Base-by-base conservation (phyloP, 2,329 filamentous ascomycete species). In the Colletotrichum musicola region DNA sequence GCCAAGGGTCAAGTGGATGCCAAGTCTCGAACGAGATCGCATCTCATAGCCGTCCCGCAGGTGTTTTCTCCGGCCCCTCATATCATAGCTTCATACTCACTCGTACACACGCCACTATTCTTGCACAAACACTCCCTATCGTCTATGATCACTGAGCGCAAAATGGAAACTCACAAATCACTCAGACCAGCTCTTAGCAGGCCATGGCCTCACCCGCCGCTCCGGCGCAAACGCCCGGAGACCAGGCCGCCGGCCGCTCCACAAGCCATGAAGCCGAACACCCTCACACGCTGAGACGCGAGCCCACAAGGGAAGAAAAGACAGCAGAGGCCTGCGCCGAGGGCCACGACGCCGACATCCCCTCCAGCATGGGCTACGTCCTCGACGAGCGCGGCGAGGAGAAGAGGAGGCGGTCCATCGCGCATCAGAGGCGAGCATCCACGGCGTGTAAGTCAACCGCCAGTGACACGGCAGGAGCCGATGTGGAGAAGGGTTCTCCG, bases 321-420 rank as follows among this genome's bases (percentile, higher is more conserved):
- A 77, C 77, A n/a, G 77, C 73, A 27, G 79, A 82, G 64, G 82
- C 83, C 13, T 71, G 78, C 5, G 81, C 81, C 55, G 83, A 84
- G 64, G 83, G 82, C 6, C 83, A 85, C 71, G 83, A 85, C 62
- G 84, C 84, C 55, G 83, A 86, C 62, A 85, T 83, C 12, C 83
- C 84, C 2, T 85, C 83, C 1, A 82, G 77, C 66, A 76, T 81
- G 18, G 83, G 83, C 14, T 84, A 82, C 55, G 73, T 85, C 0
- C 76, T 83, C 1, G 79, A 81, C 68, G 77, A 80, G 61, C 70
- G 75, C 6, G 81, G 77, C 20, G 80, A 84, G 71, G 74, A 75
- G 20, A 80, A 75, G 59, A 78, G 79, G 10, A 75, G 77, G 58
- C 72, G 76, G 13, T 83, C 81, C 6, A 77, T 83, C 49, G 77